Conservation (phyloP, 2,329 filamentous ascomycete species). For the Coniochaeta pulveracea region DNA sequence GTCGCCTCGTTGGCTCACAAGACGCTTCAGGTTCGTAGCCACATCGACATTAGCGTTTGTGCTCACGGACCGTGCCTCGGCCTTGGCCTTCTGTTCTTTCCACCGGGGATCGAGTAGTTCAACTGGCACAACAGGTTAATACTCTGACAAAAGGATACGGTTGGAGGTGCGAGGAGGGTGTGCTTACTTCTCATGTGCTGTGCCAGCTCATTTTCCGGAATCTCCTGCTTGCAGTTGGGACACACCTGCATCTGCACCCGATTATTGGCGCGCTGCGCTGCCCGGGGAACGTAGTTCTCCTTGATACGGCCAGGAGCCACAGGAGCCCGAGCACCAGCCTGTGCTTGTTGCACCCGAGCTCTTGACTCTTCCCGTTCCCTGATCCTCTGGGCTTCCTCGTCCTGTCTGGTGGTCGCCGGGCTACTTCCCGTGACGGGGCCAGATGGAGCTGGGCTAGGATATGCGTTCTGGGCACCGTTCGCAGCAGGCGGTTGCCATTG, state of each 20-base stretch:
- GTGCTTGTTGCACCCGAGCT: constrained; percentile 60
- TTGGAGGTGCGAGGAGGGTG: background rate
- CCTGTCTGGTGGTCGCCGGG: constrained; percentile 33
- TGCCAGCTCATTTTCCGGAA: constrained; percentile 77
- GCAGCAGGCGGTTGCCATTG: constrained; percentile 32
- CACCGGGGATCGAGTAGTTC: constrained; percentile 88
- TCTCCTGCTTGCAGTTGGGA: constrained; percentile 85
- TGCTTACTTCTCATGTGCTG: constrained; percentile 76
- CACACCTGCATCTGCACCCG: constrained; percentile 65
- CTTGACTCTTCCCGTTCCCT: constrained; percentile 50
- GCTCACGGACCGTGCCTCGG: constrained; percentile 71
- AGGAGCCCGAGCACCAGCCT: constrained; percentile 63
- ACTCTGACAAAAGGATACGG: constrained; percentile 2
- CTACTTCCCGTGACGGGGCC: constrained; percentile 4
- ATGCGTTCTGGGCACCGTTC: constrained; percentile 21
- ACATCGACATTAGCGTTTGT: constrained; percentile 82
- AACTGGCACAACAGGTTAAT: constrained; percentile 43
- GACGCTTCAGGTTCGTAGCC: constrained; percentile 88
- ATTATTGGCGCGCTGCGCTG: constrained; percentile 59
- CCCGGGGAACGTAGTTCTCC: constrained; percentile 83
- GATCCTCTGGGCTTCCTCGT: constrained; percentile 53
- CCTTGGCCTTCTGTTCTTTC: constrained; percentile 91
- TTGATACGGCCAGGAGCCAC: constrained; percentile 76
- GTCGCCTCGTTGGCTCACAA: constrained; percentile 79
- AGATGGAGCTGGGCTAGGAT: constrained; percentile 12